These are phyloP conservation scores for Suillus spraguei DNA, from an alignment of 768 basidiomycete genomes.

Conservation along the genomic window DNA sequence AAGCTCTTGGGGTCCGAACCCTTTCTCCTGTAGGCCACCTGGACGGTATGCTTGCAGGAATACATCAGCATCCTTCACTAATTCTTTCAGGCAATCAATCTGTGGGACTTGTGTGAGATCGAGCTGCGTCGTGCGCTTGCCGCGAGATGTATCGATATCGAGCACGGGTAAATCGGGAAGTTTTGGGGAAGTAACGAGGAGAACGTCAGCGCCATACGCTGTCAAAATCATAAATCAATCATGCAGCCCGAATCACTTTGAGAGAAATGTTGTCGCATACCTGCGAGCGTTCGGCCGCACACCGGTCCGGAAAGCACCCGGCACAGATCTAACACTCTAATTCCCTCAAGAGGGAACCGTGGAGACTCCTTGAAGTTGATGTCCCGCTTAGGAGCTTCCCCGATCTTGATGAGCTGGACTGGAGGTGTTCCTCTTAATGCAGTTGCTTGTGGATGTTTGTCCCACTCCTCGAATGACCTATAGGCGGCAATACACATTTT, in stretches of 20 bases:
- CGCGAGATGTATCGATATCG: constrained; percentile 61
- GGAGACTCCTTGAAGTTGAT: constrained; percentile 12
- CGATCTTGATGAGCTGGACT: constrained; percentile 47
- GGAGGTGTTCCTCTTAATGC: constrained; percentile 44
- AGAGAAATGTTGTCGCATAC: constrained; percentile 30
- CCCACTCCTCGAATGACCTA: constrained; percentile 53
- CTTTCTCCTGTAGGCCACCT: constrained; percentile 46
- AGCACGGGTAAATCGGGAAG: constrained; percentile 53
- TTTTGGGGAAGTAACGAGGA: constrained; percentile 55
- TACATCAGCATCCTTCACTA: constrained; percentile 51
- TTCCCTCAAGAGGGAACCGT: constrained; percentile 45
- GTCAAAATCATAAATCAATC: background rate
- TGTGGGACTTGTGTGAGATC: constrained; percentile 44
- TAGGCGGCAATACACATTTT: constrained; percentile 55
- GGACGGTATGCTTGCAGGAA: constrained; percentile 67
- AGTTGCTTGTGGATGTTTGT: constrained; percentile 48
- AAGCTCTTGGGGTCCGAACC: constrained; percentile 48
- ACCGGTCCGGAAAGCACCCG: constrained; percentile 62
- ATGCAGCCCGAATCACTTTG: background rate
- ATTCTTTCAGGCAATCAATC: constrained; percentile 32
- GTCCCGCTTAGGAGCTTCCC: constrained; percentile 44
- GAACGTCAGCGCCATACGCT: constrained; percentile 62
- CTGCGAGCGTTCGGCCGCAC: constrained; percentile 58
- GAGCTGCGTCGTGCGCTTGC: constrained; percentile 64
- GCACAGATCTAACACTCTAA: constrained; percentile 60